Conservation (phyloP, 2,329 filamentous ascomycete genomes). For the Calonectria pauciramosa region DNA sequence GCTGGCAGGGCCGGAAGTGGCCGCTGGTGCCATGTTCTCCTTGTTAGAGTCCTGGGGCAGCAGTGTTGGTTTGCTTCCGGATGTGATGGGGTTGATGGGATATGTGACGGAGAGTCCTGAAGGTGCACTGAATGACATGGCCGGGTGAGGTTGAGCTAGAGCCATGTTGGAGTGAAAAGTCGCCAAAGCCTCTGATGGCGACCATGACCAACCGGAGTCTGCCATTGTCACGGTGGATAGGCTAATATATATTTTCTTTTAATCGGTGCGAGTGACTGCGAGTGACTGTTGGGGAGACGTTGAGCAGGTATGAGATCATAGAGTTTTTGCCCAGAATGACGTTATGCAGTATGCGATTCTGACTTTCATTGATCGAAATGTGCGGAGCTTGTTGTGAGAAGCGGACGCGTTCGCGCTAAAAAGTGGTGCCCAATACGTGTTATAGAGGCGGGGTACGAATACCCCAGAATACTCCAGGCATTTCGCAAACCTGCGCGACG, state of each 20-base stretch:
- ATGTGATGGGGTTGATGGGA: not conserved
- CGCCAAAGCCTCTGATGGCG: not conserved
- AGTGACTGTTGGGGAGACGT: not conserved
- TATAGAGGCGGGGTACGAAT: constrained; percentile 9
- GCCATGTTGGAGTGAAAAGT: not conserved
- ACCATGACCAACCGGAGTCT: constrained; percentile 16
- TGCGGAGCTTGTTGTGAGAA: not conserved
- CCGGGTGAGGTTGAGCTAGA: not conserved
- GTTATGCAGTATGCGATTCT: not conserved
- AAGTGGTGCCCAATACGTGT: not conserved
- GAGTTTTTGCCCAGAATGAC: not conserved
- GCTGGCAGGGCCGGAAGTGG: not conserved
- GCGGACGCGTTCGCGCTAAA: not conserved
- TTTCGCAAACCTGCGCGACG: not conserved
- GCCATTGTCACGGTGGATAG: constrained; percentile 4
- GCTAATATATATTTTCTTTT: not conserved
- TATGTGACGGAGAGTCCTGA: not conserved
- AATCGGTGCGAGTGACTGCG: not conserved
- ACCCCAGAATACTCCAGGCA: not conserved
- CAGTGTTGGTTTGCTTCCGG: not conserved
- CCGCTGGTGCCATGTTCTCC: constrained; percentile 9
- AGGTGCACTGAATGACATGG: not conserved
- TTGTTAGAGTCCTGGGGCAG: not conserved
- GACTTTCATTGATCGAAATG: not conserved
- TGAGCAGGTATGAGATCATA: not conserved